A percentile compares a stretch with the other conserved stretches of the same genome.
Conservation (phyloP, 2,329 filamentous ascomycete genomes). For the Colletotrichum sp. region DNA sequence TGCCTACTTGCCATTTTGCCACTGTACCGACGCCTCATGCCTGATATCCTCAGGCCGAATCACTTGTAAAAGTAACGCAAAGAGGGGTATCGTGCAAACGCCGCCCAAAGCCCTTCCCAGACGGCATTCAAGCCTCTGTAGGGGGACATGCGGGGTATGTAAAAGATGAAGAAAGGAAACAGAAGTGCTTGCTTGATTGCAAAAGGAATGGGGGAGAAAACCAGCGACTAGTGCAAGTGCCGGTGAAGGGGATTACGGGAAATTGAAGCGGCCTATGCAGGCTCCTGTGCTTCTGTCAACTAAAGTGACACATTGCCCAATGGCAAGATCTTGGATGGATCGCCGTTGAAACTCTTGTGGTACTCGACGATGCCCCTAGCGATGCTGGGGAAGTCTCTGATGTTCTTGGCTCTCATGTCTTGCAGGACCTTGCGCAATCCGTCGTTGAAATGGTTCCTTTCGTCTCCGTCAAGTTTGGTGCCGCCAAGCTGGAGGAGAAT, state of each 20-base stretch:
- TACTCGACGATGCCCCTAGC: conserved; percentile 71
- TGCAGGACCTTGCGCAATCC: conserved; percentile 67
- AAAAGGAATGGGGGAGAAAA: background rate
- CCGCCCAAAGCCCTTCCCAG: background rate
- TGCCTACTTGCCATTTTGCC: conserved; percentile 19
- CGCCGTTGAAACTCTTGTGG: conserved; percentile 67
- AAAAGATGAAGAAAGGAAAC: conserved; percentile 14
- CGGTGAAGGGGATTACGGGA: background rate
- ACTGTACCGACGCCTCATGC: conserved; percentile 13
- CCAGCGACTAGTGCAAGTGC: background rate
- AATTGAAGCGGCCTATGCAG: background rate
- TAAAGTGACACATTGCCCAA: conserved; percentile 53
- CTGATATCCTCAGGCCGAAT: conserved; percentile 7
- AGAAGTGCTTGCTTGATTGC: background rate
- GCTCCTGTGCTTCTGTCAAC: conserved; percentile 13
- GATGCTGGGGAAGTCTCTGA: conserved; percentile 71
- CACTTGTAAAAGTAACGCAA: conserved; percentile 20
- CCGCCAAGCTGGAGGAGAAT: conserved; percentile 75
- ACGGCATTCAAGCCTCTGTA: background rate
- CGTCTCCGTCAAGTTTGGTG: conserved; percentile 65
- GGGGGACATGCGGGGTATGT: background rate
- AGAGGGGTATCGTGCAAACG: conserved; percentile 19
- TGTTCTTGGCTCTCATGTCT: conserved; percentile 61
- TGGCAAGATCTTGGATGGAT: conserved; percentile 67
- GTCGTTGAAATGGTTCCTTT: conserved; percentile 65